Base-by-base conservation (phyloP, 1,284 basidiomycete species). In the Mycosarcoma maydis region DNA sequence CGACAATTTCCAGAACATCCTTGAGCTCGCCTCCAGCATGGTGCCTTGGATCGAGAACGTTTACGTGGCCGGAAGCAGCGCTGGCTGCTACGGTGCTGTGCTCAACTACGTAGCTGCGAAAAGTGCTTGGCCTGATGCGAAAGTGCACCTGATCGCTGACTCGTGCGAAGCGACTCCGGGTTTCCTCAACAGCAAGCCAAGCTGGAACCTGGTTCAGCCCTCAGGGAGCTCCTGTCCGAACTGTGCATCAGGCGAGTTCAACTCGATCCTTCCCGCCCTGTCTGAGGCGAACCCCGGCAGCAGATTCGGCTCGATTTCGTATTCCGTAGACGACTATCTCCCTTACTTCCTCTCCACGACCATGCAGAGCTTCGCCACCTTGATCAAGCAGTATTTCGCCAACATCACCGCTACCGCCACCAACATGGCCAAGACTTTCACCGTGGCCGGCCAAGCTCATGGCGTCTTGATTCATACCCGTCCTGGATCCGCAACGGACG, bases 41-140 rank as follows among this genome's bases (percentile, higher is more conserved):
- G 42, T 66, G 6, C 62, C 62, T 6, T 26, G 24, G 16, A 13
- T 54, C 1, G 23, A 33, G 19, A 54, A 56, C 27, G 51, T 66
- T 3, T 66, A 51, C 50, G 16, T 58, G 17, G 39, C 46, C 3
- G 62, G 62, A 3, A 49, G 45, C 7, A 66, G 62, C 33, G 62
- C 62, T n/a, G 61, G 55, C 4, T 66, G 62, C 29, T 66, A 32
- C 47, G 62, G 62, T 4, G 50, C 62, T 1, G 57, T 46, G 3
- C 29, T 66, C 19, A 56, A 66, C 47, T 66, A 58, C 39, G 33
- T 43, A 17, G 36, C 45, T 30, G 50, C 46, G 6, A 48, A 42
- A 30, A 58, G 59, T 17, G 39, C 62, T 16, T 66, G 34, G 30
- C 51, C 54, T 7, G 36, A 9, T 14, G 50, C 62, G 2, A 45